Conservation (phyloP, 2,329 filamentous ascomycete genomes). For the Epichloe amarillans region DNA sequence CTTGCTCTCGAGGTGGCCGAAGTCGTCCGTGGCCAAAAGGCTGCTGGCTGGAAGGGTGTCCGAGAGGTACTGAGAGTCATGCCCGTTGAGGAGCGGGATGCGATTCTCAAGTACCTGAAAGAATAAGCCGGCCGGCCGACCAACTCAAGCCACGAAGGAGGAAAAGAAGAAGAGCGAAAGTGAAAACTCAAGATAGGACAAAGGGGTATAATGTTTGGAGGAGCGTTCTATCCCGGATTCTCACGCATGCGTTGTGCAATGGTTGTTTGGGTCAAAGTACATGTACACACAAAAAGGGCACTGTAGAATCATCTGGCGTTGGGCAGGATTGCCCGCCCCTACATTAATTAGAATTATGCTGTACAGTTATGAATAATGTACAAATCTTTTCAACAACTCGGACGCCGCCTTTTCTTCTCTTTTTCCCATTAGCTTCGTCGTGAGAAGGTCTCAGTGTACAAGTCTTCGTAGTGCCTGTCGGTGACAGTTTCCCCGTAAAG, state of each 20-base stretch:
- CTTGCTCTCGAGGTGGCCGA: conserved; percentile 34
- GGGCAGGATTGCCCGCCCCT: conserved; percentile 1
- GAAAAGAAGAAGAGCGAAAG: neutral
- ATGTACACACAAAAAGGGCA: neutral
- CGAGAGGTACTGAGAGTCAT: conserved; percentile 75
- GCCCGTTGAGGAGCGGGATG: conserved; percentile 78
- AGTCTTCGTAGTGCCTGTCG: neutral
- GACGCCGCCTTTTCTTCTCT: no score
- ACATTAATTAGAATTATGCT: neutral
- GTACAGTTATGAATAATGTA: conserved; percentile 3
- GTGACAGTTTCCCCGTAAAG: neutral
- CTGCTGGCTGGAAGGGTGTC: conserved; percentile 73
- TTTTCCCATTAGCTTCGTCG: no score
- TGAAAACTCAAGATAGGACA: neutral
- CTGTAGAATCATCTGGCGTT: conserved; percentile 5
- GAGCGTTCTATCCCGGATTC: neutral
- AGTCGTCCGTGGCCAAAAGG: conserved; percentile 33
- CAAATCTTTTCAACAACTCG: neutral
- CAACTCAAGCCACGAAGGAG: neutral
- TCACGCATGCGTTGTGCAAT: neutral
- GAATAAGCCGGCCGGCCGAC: conserved; percentile 20
- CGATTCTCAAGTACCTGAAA: conserved; percentile 51
- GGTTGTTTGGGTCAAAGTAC: neutral
- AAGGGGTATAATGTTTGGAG: conserved; percentile 3
- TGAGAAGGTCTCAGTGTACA: no score